phyloP scores from a whole-genome alignment of 805 yeast genomes.

The Candida cerambycidarum region DNA sequence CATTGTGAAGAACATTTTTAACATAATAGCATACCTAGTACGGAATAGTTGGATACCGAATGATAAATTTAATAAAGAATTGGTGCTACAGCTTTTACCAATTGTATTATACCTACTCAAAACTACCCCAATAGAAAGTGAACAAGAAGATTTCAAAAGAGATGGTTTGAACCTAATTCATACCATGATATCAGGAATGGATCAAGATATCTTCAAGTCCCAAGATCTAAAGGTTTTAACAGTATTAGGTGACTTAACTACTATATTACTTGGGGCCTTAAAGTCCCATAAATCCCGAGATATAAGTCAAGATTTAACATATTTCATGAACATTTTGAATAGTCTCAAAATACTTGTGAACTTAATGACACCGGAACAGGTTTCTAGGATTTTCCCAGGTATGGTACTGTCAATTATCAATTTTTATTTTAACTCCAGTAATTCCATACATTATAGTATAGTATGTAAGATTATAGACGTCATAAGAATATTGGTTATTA shows the following conservation, averaged over 20 bases:
- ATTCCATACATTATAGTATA: constrained; percentile 23
- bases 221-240: constrained; percentile 21
- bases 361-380: constrained; percentile 27
- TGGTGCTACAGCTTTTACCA: constrained; percentile 38
- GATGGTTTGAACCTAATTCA: neutral
- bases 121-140: neutral
- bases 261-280: constrained; percentile 23
- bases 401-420: constrained; percentile 32
- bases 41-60: constrained; percentile 29
- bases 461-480: constrained; percentile 22
- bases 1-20: constrained; percentile 23
- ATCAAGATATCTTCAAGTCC: constrained; percentile 3
- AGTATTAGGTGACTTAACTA: constrained; percentile 29
- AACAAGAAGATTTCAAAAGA: neutral
- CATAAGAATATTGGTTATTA: constrained; percentile 20
- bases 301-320: constrained; percentile 18
- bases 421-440: constrained; percentile 22
- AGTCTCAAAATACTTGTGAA: constrained; percentile 9
- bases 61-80: constrained; percentile 18
- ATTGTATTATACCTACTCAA: constrained; percentile 19
- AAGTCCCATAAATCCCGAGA: constrained; percentile 2
- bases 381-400: constrained; percentile 43
- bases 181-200: constrained; percentile 1
- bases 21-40: constrained; percentile 29
- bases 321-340: constrained; percentile 16